Percentiles rank a stretch among this genome's conserved stretches.
phyloP scores from a whole-genome alignment of 208 protist genomes.

The Acanthamoeba healyi region DNA sequence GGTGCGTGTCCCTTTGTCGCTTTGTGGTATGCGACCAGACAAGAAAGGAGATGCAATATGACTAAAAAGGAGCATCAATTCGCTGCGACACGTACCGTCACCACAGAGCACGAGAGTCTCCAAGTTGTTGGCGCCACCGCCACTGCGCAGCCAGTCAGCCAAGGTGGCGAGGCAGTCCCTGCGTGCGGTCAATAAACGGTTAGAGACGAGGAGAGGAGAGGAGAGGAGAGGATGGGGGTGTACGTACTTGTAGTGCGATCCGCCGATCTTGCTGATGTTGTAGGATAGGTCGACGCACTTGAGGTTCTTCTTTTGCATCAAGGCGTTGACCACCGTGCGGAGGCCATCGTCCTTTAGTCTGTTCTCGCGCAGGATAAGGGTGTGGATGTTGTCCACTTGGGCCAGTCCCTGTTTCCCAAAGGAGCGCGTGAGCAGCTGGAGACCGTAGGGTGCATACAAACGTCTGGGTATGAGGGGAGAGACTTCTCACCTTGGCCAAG shows the following conservation, averaged over 20 bases:
- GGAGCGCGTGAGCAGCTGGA: background rate
- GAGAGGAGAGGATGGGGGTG: background rate
- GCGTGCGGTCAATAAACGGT: too few species aligned
- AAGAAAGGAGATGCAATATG: too few species aligned
- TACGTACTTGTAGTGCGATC: slow-evolving; percentile 26
- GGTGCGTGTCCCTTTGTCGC: too few species aligned
- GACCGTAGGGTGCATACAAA: background rate
- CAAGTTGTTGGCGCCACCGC: slow-evolving; percentile 3
- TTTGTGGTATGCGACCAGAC: too few species aligned
- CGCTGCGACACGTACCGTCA: background rate
- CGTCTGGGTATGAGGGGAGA: background rate
- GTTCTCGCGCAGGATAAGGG: slow-evolving; percentile 52
- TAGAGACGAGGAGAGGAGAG: too few species aligned
- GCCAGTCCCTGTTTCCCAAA: background rate
- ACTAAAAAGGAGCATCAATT: background rate
- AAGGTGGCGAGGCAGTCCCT: background rate
- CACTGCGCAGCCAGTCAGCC: slow-evolving; percentile 15
- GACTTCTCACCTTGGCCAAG: background rate
- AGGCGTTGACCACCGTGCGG: background rate
- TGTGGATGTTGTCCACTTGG: slow-evolving; percentile 22
- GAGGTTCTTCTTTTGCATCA: slow-evolving; percentile 45
- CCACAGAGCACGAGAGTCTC: slow-evolving; percentile 30
- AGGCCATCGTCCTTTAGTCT: slow-evolving; percentile 23
- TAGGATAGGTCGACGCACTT: slow-evolving; percentile 66
- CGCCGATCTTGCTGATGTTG: slow-evolving; percentile 43